Evolutionary conservation across 306 rosid species (phyloP), one percentile per base, ranked within the genome.

Genomic region (Vigna mungo): DNA sequence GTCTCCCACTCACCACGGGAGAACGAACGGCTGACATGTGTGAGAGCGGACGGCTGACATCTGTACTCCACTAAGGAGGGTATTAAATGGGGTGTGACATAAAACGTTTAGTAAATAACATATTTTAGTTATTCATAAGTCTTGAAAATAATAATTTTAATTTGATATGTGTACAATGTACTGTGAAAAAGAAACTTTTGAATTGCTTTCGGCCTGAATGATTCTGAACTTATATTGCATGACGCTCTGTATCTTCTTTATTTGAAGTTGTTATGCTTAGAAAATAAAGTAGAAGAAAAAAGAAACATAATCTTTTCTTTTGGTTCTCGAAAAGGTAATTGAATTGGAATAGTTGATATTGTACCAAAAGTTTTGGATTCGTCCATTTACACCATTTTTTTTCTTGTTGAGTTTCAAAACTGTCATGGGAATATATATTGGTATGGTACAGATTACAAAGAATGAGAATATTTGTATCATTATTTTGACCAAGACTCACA

Each of bases 381-480:
- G 37, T 80, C 58, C 44, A 65, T 41, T 5, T 5, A 63, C 25
- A 27, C 9, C 41, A 34, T 36, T 63, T 8, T 51, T 47, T 67
- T 8, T 65, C 32, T 23, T 5, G 12, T 18, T 17, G 54, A 23
- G 52, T 58, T 67, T 23, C 32, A 62, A 43, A 63, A 60, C 64
- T 62, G 82, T 41, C 23, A 27, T 0, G 71, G 63, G 89, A 85
- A 88, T 81, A 85, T 72, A 61, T 78, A 30, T 46, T 49, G 79
- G 77, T 78, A 67, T 60, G 79, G 52, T 74, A 34, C 74, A 80
- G 37, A 13, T 36, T 66, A 34, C 61, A 73, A 27, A 25, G 86
- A 60, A 60, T 32, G 15, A 62, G 68, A 76, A 85, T 85, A 83
- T 80, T 77, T 62, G 81, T 55, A 11, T 69, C 44, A 55, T 34